A percentile compares a stretch with the other conserved stretches of the same genome.
phyloP scores from a whole-genome alignment of 257 asterid genomes.

The Primulina eburnea region DNA sequence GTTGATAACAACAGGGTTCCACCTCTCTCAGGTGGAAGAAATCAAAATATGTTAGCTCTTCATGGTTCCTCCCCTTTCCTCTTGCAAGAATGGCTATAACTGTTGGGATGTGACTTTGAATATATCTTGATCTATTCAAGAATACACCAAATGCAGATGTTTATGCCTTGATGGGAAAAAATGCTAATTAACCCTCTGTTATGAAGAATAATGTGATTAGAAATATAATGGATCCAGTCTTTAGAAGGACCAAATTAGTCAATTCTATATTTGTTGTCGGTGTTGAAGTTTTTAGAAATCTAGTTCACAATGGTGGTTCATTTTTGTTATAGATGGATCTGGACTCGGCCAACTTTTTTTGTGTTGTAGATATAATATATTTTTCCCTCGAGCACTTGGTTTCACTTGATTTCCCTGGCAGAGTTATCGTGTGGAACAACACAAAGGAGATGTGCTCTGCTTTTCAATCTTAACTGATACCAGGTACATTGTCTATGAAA shows the following conservation, averaged over 20 bases:
- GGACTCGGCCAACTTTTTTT: slow-evolving; percentile 2
- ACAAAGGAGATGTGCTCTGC: slow-evolving; percentile 36
- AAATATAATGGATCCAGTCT: too few species aligned
- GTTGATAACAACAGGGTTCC: slow-evolving; percentile 37
- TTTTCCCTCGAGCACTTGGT: slow-evolving; percentile 25
- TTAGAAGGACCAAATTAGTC: too few species aligned
- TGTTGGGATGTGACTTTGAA: not conserved
- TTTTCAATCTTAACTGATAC: slow-evolving; percentile 60
- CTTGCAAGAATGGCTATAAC: slow-evolving; percentile 6
- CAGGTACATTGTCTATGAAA: slow-evolving; percentile 43
- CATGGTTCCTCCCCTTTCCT: not conserved
- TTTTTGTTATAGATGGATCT: not conserved
- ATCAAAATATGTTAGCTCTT: slow-evolving; percentile 45
- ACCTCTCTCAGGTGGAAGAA: slow-evolving; percentile 33
- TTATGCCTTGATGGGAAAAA: too few species aligned
- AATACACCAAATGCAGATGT: not conserved
- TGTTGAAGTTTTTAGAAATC: not conserved
- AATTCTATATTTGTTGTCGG: too few species aligned
- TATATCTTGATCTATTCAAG: slow-evolving; percentile 22
- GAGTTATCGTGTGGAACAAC: slow-evolving; percentile 45
- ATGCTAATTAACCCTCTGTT: too few species aligned
- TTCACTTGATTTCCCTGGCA: slow-evolving; percentile 36
- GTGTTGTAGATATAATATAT: not conserved
- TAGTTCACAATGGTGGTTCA: not conserved
- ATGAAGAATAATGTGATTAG: too few species aligned